Evolutionary conservation across 345 rosid genomes (phyloP), one percentile per base, ranked within the genome.

Genomic region (Durio zibethinus): DNA sequence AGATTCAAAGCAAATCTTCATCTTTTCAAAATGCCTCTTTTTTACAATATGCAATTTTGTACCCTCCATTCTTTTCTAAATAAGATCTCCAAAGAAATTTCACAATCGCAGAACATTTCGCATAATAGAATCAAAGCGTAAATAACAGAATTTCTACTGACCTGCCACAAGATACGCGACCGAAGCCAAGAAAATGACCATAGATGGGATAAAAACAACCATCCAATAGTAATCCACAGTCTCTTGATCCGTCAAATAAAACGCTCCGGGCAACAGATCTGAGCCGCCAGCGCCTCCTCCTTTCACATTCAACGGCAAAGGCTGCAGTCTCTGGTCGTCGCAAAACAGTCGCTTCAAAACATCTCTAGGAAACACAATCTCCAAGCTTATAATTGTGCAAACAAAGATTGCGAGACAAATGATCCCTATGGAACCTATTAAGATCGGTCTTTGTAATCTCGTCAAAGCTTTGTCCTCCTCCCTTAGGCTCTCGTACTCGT

Each of bases 151-250:
- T 27, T 21, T n/a, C 1, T 10, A 69, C 78, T 81, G 59, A 91
- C 98, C 99, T 35, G 99, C 89, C 11, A 90, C 88, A 61, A 95
- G 94, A 84, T 92, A 95, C 35, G 81, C 84, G 69, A 81, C 78
- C 2, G 99, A 93, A 21, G 80, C 85, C 56, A 87, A 82, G 90
- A 95, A 93, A 78, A 89, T 73, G 52, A 95, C 72, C 25, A 52
- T 2, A 8, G 94, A 90, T 0, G 99, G 97, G 54, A 93, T 40
- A 36, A 93, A 92, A 61, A 95, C 87, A 70, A 92, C 97, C 89
- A 89, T 89, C 98, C 98, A 92, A 83, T 86, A 95, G 75, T 90
- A 95, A 85, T 93, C 94, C 3, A 88, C 96, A 74, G 90, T 93
- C 85, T 92, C 97, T 62, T 92, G 91, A 84, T 95, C 96, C 47